phyloP scores from a whole-genome alignment of 768 basidiomycete species.

The Phaeotremella skinneri region DNA sequence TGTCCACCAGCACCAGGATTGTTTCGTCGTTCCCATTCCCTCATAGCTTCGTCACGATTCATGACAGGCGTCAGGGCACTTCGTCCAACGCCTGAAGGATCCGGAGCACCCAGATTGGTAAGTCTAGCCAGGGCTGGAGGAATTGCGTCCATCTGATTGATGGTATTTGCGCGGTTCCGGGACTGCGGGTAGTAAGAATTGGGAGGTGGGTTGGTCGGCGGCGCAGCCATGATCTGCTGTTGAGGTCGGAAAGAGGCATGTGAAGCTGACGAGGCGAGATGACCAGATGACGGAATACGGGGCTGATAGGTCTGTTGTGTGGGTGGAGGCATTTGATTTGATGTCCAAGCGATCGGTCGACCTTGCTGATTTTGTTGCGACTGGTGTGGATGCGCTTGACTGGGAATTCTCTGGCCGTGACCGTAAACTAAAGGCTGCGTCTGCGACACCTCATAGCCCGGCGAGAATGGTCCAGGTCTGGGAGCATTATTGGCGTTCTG shows the following conservation, averaged over 20 bases:
- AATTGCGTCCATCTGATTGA: slow-evolving; percentile 86
- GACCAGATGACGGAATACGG: slow-evolving; percentile 39
- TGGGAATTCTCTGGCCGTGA: slow-evolving; percentile 32
- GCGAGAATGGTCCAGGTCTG: slow-evolving; percentile 34
- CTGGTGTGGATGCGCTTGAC: slow-evolving; percentile 35
- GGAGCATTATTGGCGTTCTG: slow-evolving; percentile 30
- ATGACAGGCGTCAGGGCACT: slow-evolving; percentile 82
- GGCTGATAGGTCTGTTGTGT: slow-evolving; percentile 32
- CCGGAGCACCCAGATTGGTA: slow-evolving; percentile 75
- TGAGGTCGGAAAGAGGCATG: slow-evolving; percentile 17
- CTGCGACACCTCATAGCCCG: slow-evolving; percentile 52
- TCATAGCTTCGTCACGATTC: slow-evolving; percentile 89
- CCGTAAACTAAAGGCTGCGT: slow-evolving; percentile 29
- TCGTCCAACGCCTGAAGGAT: slow-evolving; percentile 39
- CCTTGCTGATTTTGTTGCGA: slow-evolving; percentile 51
- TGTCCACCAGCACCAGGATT: slow-evolving; percentile 60
- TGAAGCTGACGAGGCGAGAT: slow-evolving; percentile 25
- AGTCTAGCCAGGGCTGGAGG: slow-evolving; percentile 88
- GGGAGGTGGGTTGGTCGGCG: slow-evolving; percentile 59
- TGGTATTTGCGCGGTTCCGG: slow-evolving; percentile 82
- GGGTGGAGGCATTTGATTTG: slow-evolving; percentile 28
- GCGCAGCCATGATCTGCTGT: slow-evolving; percentile 15
- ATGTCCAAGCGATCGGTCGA: slow-evolving; percentile 26
- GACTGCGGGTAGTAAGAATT: slow-evolving; percentile 60
- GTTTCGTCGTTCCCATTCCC: slow-evolving; percentile 92